Evolutionary conservation across 176 grass and related monocot species (phyloP), one percentile per base, ranked within the genome.

Genomic region (Ensete glaucum): DNA sequence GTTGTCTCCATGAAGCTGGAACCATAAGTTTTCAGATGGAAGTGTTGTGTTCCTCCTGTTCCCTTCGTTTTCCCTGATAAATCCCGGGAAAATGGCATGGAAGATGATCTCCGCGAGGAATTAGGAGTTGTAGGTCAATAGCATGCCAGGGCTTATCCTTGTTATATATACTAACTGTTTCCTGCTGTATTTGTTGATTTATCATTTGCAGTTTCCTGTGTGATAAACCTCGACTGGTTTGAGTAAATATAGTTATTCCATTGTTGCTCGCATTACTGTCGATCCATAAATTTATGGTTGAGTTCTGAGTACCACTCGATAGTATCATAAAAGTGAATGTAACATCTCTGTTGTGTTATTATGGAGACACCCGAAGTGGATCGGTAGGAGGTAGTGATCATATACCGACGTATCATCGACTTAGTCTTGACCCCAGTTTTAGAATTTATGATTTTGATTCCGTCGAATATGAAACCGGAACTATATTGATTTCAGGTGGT

Each of bases 1-100:
- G 90, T 99, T 1, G 91, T 99, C 50, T 94, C 90, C 79, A 82
- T 99, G 79, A 94, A 99, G 85, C 82, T 94, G 73, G 88, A 94
- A 84, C 82, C 91, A 5, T 94, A 69, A 74, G 53, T 56, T 50
- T 74, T 56, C 3, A 58, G 52, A 56, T 17, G 72, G 24, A 58
- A 19, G 1, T 51, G 7, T 15, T 67, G 10, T 51, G 7, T 15
- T 67, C 9, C 63, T 66, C 9, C 24, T 66, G 23, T 66, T 29
- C 63, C 24, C 24, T 66, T 11, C 14, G 22, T 66, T 22, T 29
- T 66, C 11, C 23, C 25, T 66, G 9, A 11, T 27, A 11, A 2
- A 10, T 34, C n/a, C 64, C 11, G 2, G 17, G 22, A 66, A 65
- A 65, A 24, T 25, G 34, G 34, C 34, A 43, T 43, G 34, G 0